Evolutionary conservation across 202 grass and related monocot genomes (phyloP).

Genomic region (Carex arenaria): DNA sequence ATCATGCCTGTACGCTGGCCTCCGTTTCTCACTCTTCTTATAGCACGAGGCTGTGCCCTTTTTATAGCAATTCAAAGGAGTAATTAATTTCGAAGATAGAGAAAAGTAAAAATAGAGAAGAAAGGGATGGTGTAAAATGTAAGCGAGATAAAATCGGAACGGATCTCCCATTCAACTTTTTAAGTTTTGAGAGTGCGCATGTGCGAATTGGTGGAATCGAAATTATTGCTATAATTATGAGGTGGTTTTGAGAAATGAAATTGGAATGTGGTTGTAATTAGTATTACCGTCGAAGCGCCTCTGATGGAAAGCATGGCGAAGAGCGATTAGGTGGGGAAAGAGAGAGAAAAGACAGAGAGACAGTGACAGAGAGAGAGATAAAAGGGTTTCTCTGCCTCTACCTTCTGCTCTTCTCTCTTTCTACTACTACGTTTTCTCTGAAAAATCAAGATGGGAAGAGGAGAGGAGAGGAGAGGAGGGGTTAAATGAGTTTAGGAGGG

Average conservation of each 20-base stretch:
- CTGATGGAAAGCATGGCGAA: slow-evolving; percentile 24
- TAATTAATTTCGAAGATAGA: not conserved
- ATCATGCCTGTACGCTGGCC: not conserved
- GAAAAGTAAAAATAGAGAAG: slow-evolving; percentile 18
- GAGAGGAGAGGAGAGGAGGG: not conserved
- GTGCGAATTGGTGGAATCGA: not conserved
- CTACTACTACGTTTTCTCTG: not conserved
- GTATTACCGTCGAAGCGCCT: slow-evolving; percentile 16
- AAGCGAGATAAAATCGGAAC: slow-evolving; percentile 3
- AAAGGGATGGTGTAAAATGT: not conserved
- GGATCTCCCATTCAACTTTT: not conserved
- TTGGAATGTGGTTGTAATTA: not conserved
- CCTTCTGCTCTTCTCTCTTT: not conserved
- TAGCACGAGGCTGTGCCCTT: slow-evolving; percentile 2
- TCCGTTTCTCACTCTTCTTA: slow-evolving; percentile 14
- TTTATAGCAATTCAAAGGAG: slow-evolving; percentile 15
- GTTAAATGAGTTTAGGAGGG: slow-evolving; percentile 37
- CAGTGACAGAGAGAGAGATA: slow-evolving; percentile 4
- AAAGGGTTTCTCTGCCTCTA: slow-evolving; percentile 1
- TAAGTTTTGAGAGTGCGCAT: not conserved
- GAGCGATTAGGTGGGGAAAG: not conserved
- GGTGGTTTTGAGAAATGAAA: not conserved
- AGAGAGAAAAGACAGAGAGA: slow-evolving; percentile 10
- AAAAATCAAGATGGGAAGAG: slow-evolving; percentile 8
- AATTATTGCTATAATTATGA: slow-evolving; percentile 12